Base-by-base conservation (phyloP, 2,329 filamentous ascomycete species). In the Arthrobotrys sinensis region DNA sequence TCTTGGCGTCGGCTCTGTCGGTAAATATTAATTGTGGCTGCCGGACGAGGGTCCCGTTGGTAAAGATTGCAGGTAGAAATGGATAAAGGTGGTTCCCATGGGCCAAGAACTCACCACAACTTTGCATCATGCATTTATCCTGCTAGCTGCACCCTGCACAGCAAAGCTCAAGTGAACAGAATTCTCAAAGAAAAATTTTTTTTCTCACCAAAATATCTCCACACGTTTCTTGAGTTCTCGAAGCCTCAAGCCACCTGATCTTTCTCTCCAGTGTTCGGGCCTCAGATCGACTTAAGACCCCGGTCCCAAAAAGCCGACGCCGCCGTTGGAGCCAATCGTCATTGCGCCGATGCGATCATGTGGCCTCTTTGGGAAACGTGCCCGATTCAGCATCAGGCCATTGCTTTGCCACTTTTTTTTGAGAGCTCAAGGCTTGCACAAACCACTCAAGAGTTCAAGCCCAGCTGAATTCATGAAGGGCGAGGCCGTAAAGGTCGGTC, bases 11-110 rank as follows among this genome's bases (percentile, higher is more conserved):
- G 50, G 69, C 62, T 60, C 40, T 32, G 62, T 73, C 57, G 69
- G 69, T 73, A 73, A 48, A 73, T 16, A 66, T 66, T 73, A 66
- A 46, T 57, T 65, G 69, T 73, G 69, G 69, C 69, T 65, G 60
- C 57, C 50, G 55, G 46, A 48, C 67, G 46, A 60, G 67, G 67
- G 67, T 62, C 16, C 40, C 32, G 48, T 34, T 52, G 67, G 67
- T 71, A 71, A 45, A 63, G 16, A 71, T 71, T 71, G 55, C 53
- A n/a, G 65, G 65, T 45, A 40, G 43, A 53, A 70, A 45, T 53
- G 67, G 67, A 19, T 71, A 71, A 71, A 71, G 19, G 21, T 28
- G n/a, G 24, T 64, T 71, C 50, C 55, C 55, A 53, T 64, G 65
- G 65, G n/a, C 64, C 45, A 28, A 6, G 19, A n/a, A 62, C 45